Conservation (phyloP, 2,329 filamentous ascomycete genomes). For the Plenodomus biglobosus region DNA sequence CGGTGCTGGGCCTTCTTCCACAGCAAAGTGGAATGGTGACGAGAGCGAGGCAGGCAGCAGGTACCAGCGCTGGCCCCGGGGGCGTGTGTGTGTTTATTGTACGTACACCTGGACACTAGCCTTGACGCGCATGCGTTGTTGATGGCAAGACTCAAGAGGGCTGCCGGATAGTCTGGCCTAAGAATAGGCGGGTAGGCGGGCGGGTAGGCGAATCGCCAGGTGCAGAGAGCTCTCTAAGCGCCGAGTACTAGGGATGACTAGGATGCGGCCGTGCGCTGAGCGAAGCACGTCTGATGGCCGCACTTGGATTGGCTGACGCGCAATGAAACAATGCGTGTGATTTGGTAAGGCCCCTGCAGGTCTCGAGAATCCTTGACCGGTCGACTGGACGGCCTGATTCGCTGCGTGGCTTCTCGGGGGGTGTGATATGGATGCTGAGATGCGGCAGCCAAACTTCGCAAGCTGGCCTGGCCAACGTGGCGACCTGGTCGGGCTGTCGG, state of each 20-base stretch:
- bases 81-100: conserved; percentile 37
- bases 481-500: conserved; percentile 24
- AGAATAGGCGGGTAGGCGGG: conserved; percentile 27
- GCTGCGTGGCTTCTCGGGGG: conserved; percentile 17
- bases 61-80: conserved; percentile 29
- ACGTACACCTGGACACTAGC: conserved; percentile 25
- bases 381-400: conserved; percentile 28
- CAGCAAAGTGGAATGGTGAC: conserved; percentile 27
- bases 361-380: conserved; percentile 17
- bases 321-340: conserved; percentile 42
- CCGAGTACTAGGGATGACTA: conserved; percentile 19
- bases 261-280: conserved; percentile 18
- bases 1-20: conserved; percentile 34
- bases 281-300: conserved; percentile 12
- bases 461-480: conserved; percentile 28
- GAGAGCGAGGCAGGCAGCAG: conserved; percentile 31
- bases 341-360: conserved; percentile 42
- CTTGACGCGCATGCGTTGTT: conserved; percentile 32
- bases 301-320: conserved; percentile 20
- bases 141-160: conserved; percentile 39
- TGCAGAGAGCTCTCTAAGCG: conserved; percentile 41
- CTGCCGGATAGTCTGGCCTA: conserved; percentile 28
- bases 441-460: conserved; percentile 28
- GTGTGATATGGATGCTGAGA: conserved; percentile 30
- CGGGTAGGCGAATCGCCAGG: conserved; percentile 24